Base-by-base conservation (phyloP, 1,139 yeast genomes). In the Komagataea norvegica region DNA sequence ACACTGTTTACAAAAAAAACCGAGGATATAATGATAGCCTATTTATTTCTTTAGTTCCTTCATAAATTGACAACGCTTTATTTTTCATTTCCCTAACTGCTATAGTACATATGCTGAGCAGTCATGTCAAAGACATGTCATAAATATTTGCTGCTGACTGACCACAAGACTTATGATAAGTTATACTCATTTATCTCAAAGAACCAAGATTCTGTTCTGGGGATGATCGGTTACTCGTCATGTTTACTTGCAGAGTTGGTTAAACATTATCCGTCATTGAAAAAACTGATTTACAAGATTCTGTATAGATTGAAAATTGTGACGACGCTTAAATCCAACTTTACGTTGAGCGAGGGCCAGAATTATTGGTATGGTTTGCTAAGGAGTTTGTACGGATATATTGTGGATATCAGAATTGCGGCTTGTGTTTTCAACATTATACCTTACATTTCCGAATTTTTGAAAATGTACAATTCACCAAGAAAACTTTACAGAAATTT, bases 371-470 rank as follows among this genome's bases (percentile, higher is more conserved):
- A 44, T 5, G 27, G 31, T 5, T 34, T 38, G 2, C 31, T 47
- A 21, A 47, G 46, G 25, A 32, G 25, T 3, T 24, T 51, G 1
- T 52, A 52, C 28, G 49, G 48, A 1, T 52, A 52, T 34, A 44
- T 51, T 17, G 51, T 40, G 2, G 56, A 52, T 33, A 47, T 52
- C 11, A 42, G 54, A 23, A 43, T 51, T n/a, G 52, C 55, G 2
- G 41, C 43, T 21, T 44, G 48, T 7, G 46, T 48, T 8, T 52
- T 52, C 38, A 48, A 44, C 14, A 33, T 46, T 10, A 17, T 52
- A 1, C 55, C 56, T 15, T 52, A 49, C 33, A 39, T 52, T 11
- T 32, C 43, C 3, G 45, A 43, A 22, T 42, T 51, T 33, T 39
- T 51, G 9, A 38, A 40, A 4, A 43, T 46, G 21, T 51, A 51